phyloP scores from a whole-genome alignment of 23 red algal genomes.

The Gracilaria domingensis region DNA sequence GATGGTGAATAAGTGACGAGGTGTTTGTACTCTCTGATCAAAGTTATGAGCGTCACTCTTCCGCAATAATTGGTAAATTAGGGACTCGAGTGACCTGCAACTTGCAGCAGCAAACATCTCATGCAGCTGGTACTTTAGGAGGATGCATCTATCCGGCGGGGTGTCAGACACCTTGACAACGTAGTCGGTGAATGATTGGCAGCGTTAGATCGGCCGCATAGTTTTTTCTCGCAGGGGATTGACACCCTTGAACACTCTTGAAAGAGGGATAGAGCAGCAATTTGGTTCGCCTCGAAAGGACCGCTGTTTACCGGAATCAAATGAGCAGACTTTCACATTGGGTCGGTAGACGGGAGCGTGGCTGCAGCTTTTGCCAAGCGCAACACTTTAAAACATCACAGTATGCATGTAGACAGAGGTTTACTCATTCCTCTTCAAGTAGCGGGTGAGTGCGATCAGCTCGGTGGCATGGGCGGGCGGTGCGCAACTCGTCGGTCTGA shows the following conservation, averaged over 20 bases:
- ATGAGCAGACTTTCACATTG: slow-evolving; percentile 50
- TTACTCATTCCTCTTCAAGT: slow-evolving; percentile 64
- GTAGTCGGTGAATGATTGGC: slow-evolving; percentile 63
- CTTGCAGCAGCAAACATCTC: slow-evolving; percentile 62
- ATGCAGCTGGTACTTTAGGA: slow-evolving; percentile 71
- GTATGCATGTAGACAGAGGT: slow-evolving; percentile 74
- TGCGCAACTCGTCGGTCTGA: slow-evolving; percentile 29
- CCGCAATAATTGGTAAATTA: slow-evolving; percentile 76
- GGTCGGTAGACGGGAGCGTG: slow-evolving; percentile 34
- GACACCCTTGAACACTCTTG: slow-evolving; percentile 75
- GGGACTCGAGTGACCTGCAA: slow-evolving; percentile 77
- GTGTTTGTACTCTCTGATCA: slow-evolving; percentile 82
- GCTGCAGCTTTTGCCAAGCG: slow-evolving; percentile 51
- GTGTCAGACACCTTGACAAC: slow-evolving; percentile 46
- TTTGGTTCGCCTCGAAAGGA: slow-evolving; percentile 30
- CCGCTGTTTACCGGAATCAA: slow-evolving; percentile 58
- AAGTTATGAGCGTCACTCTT: slow-evolving; percentile 84
- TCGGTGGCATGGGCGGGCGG: slow-evolving; percentile 38
- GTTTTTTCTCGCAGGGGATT: slow-evolving; percentile 50
- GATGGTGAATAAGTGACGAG: slow-evolving; percentile 64
- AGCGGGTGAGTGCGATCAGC: slow-evolving; percentile 1
- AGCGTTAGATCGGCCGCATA: slow-evolving; percentile 49
- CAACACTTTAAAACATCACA: slow-evolving; percentile 53
- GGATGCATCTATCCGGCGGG: slow-evolving; percentile 48
- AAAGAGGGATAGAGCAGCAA: slow-evolving; percentile 74